A percentile compares a stretch with the other conserved stretches of the same genome.
phyloP scores from a whole-genome alignment of 2,329 filamentous ascomycete species.

The Sporothrix brunneoviolacea region DNA sequence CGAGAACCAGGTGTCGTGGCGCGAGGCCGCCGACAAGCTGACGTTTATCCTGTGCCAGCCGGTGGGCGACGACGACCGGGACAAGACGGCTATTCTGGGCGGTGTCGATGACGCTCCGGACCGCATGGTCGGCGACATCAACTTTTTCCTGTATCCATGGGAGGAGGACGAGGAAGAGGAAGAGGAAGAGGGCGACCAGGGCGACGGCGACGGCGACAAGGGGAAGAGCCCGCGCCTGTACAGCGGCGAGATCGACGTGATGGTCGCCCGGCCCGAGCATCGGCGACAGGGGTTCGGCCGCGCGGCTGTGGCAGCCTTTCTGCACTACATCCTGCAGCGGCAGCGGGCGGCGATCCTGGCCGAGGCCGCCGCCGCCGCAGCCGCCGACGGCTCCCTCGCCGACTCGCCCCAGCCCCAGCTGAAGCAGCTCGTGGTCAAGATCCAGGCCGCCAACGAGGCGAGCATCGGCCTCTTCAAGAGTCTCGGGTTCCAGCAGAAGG shows the following conservation, averaged over 20 bases:
- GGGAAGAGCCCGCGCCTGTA: slow-evolving; percentile 26
- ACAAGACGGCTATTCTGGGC: neutral
- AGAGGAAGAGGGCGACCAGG: slow-evolving; percentile 37
- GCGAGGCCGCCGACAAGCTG: slow-evolving; percentile 73
- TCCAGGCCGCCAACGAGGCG: slow-evolving; percentile 47
- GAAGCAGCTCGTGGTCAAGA: slow-evolving; percentile 33
- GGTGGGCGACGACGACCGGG: neutral
- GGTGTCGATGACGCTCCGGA: slow-evolving; percentile 46
- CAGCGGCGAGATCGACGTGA: slow-evolving; percentile 72
- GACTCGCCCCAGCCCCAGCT: too few species aligned
- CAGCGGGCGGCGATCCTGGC: slow-evolving; percentile 48
- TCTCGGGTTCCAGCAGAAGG: slow-evolving; percentile 46
- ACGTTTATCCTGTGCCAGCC: slow-evolving; percentile 80
- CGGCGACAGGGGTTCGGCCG: slow-evolving; percentile 60
- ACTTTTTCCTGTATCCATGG: slow-evolving; percentile 66
- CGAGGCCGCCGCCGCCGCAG: slow-evolving; percentile 34
- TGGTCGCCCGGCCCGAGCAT: slow-evolving; percentile 60
- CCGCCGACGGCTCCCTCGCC: neutral
- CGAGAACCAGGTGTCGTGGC: slow-evolving; percentile 85
- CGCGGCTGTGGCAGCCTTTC: slow-evolving; percentile 58
- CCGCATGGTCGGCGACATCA: slow-evolving; percentile 67
- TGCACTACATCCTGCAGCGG: slow-evolving; percentile 55
- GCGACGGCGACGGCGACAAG: slow-evolving; percentile 30
- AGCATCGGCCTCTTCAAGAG: slow-evolving; percentile 46
- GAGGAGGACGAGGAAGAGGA: slow-evolving; percentile 41